Evolutionary conservation across 1,284 basidiomycete genomes (phyloP), one percentile per base, ranked within the genome.

Genomic region (Agaricales sp.): DNA sequence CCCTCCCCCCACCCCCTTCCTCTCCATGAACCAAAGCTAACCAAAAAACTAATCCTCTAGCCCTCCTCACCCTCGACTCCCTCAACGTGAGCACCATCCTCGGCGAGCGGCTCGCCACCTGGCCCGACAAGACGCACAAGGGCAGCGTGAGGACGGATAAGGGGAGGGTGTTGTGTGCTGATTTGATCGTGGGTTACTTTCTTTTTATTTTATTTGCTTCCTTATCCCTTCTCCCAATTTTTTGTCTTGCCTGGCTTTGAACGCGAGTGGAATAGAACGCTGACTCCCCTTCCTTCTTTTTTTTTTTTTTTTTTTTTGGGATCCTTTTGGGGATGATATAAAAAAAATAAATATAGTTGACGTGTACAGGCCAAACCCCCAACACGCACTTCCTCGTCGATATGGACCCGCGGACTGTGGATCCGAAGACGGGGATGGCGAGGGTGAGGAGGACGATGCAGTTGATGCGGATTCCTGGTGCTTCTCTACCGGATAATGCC

Each of bases 311-410:
- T 37, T 37, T 37, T 16, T 16, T 12, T 37, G 30, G 11, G 30
- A 11, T 37, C 30, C 16, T 12, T 11, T 16, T 16, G 16, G 16
- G 16, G 3, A 24, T 24, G n/a, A 43, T 49, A 45, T 30, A n/a
- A 26, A 46, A 41, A n/a, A n/a, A n/a, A n/a, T n/a, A n/a, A n/a
- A n/a, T 23, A 6, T 49, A 87, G 81, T 71, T 90, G 13, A 67
- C 84, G 1, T 89, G 87, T 59, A 89, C 86, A 0, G 87, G 87
- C 4, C 86, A 88, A 63, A 70, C 66, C 30, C 84, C 86, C 16
- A 87, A 89, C 59, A 82, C 83, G 0, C 67, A 62, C 1, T 60
- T 89, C 37, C 64, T 91, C 21, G 63, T 60, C 22, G 57, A 61
- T 0, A 67, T 82, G 55, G 69, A 79, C 48, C 69, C 77, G 0